Evolutionary conservation across 2,329 filamentous ascomycete genomes (phyloP).

Genomic region (Epichloe glyceriae): DNA sequence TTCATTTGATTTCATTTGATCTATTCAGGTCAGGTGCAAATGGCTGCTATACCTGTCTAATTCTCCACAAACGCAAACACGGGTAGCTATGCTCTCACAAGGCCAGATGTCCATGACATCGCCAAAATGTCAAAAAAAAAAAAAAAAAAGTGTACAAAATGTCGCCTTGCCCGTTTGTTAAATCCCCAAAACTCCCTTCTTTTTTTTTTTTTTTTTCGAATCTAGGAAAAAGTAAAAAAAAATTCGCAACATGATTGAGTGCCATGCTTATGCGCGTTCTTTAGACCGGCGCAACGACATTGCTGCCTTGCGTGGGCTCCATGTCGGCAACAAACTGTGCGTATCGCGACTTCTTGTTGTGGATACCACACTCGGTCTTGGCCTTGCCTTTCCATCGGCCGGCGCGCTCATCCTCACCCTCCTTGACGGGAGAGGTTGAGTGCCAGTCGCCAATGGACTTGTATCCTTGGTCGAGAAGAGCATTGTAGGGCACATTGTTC

Average conservation of each 20-base stretch:
- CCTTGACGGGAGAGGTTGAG: conserved; percentile 79
- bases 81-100: background rate
- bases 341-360: conserved; percentile 94
- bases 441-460: conserved; percentile 98
- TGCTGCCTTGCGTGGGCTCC: conserved; percentile 50
- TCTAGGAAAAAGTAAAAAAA: background rate
- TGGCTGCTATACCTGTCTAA: background rate
- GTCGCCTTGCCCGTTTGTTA: background rate
- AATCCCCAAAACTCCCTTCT: background rate
- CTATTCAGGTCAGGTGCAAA: background rate
- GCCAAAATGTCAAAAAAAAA: background rate
- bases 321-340: conserved; percentile 69
- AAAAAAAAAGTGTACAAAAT: too few species aligned
- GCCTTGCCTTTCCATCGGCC: conserved; percentile 92
- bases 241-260: background rate
- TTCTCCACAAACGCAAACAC: background rate
- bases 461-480: conserved; percentile 83
- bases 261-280: conserved; percentile 1
- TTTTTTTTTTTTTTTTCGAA: background rate
- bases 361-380: conserved; percentile 97
- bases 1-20: background rate
- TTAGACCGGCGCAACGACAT: conserved; percentile 16
- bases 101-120: background rate
- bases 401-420: conserved; percentile 88
- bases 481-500: conserved; percentile 87